Percentiles rank a stretch among this genome's conserved stretches.
These are phyloP conservation scores for Marsdenia floribunda DNA, from an alignment of 257 asterid genomes.

Conservation along the genomic window DNA sequence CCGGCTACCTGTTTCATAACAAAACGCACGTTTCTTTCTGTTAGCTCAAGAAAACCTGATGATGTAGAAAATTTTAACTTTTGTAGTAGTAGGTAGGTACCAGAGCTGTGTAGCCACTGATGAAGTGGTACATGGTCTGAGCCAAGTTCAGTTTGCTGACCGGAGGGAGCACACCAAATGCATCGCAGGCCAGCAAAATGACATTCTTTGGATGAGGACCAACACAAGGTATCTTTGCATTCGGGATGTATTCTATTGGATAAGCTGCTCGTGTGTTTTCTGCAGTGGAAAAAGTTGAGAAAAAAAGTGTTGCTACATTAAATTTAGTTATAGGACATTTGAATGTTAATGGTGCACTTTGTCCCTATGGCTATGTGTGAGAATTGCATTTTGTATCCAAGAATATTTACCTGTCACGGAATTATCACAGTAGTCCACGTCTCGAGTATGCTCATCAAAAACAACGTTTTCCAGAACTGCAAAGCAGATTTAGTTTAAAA, in stretches of 20 bases:
- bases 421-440: constrained; percentile 79
- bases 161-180: constrained; percentile 95
- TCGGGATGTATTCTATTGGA: constrained; percentile 88
- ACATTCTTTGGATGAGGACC: constrained; percentile 94
- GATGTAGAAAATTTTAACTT: background rate
- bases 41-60: background rate
- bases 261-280: constrained; percentile 95
- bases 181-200: constrained; percentile 88
- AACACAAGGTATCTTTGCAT: constrained; percentile 85
- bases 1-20: constrained; percentile 70
- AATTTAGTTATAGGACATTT: background rate
- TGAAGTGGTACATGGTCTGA: constrained; percentile 93
- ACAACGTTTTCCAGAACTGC: constrained; percentile 85
- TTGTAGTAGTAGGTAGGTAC: constrained; percentile 20
- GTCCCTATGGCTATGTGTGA: background rate
- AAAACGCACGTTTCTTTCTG: background rate
- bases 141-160: constrained; percentile 83
- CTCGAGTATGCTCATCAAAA: constrained; percentile 86
- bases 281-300: constrained; percentile 22
- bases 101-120: constrained; percentile 94
- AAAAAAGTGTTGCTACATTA: background rate
- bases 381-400: background rate
- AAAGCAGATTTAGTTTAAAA: background rate
- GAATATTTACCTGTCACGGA: constrained; percentile 72
- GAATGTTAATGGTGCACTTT: no score